Base-by-base conservation (phyloP, 2,329 filamentous ascomycete genomes). In the Xylariomycetidae sp. region DNA sequence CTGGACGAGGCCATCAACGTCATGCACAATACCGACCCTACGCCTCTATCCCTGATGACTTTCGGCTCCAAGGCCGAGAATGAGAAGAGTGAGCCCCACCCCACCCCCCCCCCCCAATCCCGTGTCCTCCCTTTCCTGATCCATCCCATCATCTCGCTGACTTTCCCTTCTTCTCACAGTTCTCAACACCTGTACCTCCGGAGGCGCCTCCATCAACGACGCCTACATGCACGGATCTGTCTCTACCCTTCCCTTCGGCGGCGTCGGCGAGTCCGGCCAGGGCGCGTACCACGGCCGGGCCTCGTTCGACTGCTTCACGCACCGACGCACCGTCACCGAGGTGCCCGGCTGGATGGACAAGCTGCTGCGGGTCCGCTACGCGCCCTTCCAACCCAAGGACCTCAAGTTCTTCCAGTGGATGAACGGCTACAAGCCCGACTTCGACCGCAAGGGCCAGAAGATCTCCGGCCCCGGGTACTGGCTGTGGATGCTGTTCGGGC, bases 1-100 rank as follows among this genome's bases (percentile, higher is more conserved):
- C 69, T 96, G n/a, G 85, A 94, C 45, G 78, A 94, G 51, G 90
- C 89, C 31, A 88, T 97, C 57, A 72, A 71, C 25, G 77, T 88
- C 44, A 87, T 87, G 41, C 90, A 94, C 59, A 66, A 75, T 34
- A 76, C 96, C 30, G 82, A 94, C 59, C 74, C 80, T 32, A 96
- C 89, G 1, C 89, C 92, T 0, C 69, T 98, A 25, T 80, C 82
- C 8, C 68, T 96, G 27, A 94, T 88, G 58, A 77, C 85, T 5
- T 97, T 97, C 61, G 90, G 89, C 34, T 83, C 72, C 42, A 85
- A 88, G 50, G 69, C 69, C 3, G 90, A 96, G 56, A 85, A 82
- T 28, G 70, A 84, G 18, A 83, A 83, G 56, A 69, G 84, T 86
- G 67, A 50, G 70, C 53, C 8, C 22, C n/a, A 12, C 15, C 16